These are phyloP conservation scores for Trichoderma harzianum DNA, from an alignment of 2,329 filamentous ascomycete genomes.

Conservation along the genomic window DNA sequence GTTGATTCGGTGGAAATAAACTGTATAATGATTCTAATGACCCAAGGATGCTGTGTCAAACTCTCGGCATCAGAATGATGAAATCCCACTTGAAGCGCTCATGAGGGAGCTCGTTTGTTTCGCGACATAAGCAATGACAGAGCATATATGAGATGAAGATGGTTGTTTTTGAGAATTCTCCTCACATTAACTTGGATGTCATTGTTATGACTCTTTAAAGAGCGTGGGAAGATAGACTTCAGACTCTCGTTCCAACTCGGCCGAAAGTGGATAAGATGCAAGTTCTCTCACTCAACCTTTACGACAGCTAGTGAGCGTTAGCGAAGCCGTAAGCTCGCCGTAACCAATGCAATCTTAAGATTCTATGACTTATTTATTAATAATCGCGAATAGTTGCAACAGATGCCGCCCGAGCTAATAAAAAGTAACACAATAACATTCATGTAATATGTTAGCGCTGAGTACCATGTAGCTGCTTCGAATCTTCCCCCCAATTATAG, in stretches of 20 bases:
- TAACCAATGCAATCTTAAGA: not conserved
- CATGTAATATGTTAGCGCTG: not conserved
- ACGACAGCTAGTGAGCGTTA: not conserved
- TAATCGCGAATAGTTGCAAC: not conserved
- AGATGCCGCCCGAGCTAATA: not conserved
- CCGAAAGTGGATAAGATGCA: not conserved
- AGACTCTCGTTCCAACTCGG: not conserved
- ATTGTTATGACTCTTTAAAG: not conserved
- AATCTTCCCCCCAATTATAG: not conserved
- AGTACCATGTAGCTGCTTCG: not conserved
- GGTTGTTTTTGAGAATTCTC: not conserved
- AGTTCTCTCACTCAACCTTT: not conserved
- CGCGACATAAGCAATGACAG: not conserved
- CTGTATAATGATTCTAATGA: not conserved
- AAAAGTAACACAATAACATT: not conserved
- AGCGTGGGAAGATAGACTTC: not conserved
- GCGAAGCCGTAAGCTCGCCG: not conserved
- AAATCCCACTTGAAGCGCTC: not conserved
- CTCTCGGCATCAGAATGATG: not conserved
- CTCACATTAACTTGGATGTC: not conserved
- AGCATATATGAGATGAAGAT: not conserved
- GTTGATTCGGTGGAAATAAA: not conserved
- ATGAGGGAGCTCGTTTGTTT: not conserved
- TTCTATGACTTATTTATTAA: not conserved
- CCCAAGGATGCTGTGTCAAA: not conserved